A percentile compares a stretch with the other conserved stretches of the same genome.
Evolutionary conservation across 2,329 filamentous ascomycete species (phyloP).

Genomic region (Balansia obtecta): DNA sequence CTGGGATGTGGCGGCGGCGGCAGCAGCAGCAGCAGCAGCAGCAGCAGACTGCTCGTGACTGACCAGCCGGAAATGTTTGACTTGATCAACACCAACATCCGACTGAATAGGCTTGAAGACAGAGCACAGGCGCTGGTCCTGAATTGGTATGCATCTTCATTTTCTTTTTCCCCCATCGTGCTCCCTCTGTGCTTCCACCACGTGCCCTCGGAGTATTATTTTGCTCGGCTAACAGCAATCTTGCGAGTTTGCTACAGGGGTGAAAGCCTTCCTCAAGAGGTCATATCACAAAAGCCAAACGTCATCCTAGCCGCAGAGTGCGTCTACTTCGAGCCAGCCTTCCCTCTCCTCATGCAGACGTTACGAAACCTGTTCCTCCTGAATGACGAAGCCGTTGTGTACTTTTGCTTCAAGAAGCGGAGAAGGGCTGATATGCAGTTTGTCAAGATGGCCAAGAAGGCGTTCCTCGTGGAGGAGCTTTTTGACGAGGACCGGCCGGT

Average conservation of each 20-base stretch:
- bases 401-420: slow-evolving; percentile 92
- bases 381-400: slow-evolving; percentile 50
- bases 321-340: slow-evolving; percentile 93
- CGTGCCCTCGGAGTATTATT: not conserved
- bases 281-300: slow-evolving; percentile 51
- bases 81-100: slow-evolving; percentile 78
- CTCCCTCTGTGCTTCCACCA: not conserved
- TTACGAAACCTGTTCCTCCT: slow-evolving; percentile 61
- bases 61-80: slow-evolving; percentile 78
- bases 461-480: slow-evolving; percentile 50
- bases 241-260: slow-evolving; percentile 32
- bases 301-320: slow-evolving; percentile 91
- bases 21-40: slow-evolving; percentile 31
- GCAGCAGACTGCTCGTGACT: slow-evolving; percentile 57
- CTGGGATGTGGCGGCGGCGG: slow-evolving; percentile 37
- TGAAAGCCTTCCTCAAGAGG: slow-evolving; percentile 40
- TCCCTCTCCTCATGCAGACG: slow-evolving; percentile 73
- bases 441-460: slow-evolving; percentile 56
- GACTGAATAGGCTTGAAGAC: slow-evolving; percentile 58
- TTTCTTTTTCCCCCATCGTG: too few relatives aligned
- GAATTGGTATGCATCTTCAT: slow-evolving; percentile 53
- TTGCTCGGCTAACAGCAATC: not conserved
- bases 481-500: slow-evolving; percentile 46
- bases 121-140: slow-evolving; percentile 57
- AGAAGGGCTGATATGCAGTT: slow-evolving; percentile 69